Conservation (phyloP, 2,329 filamentous ascomycete genomes). For the Fusarium odoratissimum region DNA sequence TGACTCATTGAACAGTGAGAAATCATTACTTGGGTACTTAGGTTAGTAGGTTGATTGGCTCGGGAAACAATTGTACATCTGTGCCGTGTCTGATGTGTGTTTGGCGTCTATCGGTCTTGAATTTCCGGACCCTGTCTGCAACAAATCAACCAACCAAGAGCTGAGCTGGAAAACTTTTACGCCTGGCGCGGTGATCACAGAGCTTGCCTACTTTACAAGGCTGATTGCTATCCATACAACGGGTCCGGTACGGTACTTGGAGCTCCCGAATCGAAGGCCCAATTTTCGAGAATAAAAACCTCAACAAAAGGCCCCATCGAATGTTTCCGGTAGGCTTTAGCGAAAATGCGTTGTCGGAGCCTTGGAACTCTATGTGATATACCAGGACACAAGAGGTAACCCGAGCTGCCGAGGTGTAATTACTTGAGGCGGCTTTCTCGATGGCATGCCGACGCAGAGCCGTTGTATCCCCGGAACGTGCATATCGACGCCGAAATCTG, state of each 20-base stretch:
- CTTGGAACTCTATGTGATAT: conserved; percentile 5
- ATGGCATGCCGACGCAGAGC: conserved; percentile 15
- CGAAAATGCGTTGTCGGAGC: background rate
- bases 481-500: conserved; percentile 1
- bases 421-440: background rate
- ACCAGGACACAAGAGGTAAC: background rate
- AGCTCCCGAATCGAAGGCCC: conserved; percentile 24
- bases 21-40: background rate
- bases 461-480: conserved; percentile 11
- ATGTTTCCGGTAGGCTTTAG: conserved; percentile 1
- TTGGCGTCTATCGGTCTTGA: background rate
- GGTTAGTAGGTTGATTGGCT: background rate
- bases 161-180: background rate
- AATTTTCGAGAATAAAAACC: conserved; percentile 30
- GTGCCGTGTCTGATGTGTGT: background rate
- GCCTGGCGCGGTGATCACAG: conserved; percentile 1
- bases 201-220: conserved; percentile 17
- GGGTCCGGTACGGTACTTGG: conserved; percentile 8
- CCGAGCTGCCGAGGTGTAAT: background rate
- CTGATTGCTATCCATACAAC: conserved; percentile 14
- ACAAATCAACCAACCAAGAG: background rate
- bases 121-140: background rate
- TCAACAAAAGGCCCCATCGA: conserved; percentile 14
- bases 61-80: background rate
- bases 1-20: background rate